A percentile compares a stretch with the other conserved stretches of the same genome.
Conservation (phyloP, 1,284 basidiomycete species). For the Meripilus lineatus region DNA sequence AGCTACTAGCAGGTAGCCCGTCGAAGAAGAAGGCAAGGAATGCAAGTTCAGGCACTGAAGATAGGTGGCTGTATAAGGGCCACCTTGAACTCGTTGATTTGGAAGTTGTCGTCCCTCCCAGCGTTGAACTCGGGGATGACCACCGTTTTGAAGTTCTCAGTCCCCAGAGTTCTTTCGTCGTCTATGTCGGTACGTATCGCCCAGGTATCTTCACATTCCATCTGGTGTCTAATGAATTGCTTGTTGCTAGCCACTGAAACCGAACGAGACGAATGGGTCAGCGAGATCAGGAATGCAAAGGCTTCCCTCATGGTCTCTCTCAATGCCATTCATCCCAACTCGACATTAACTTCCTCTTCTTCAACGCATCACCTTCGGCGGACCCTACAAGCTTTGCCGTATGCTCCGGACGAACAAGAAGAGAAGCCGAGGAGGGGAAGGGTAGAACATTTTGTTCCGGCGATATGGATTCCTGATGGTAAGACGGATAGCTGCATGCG, state of each 20-base stretch:
- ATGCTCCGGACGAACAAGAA: slow-evolving; percentile 47
- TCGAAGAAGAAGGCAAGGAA: slow-evolving; percentile 36
- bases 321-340: slow-evolving; percentile 66
- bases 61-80: slow-evolving; percentile 68
- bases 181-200: slow-evolving; percentile 57
- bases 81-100: slow-evolving; percentile 67
- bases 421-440: slow-evolving; percentile 41
- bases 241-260: slow-evolving; percentile 43
- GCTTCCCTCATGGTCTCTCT: slow-evolving; percentile 61
- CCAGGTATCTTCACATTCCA: background rate
- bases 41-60: slow-evolving; percentile 41
- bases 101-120: slow-evolving; percentile 64
- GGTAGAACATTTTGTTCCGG: slow-evolving; percentile 86
- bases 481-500: slow-evolving; percentile 80
- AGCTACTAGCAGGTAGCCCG: slow-evolving; percentile 18
- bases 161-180: slow-evolving; percentile 72
- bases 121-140: slow-evolving; percentile 41
- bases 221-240: no score
- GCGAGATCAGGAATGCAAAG: slow-evolving; percentile 69
- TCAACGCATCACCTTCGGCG: slow-evolving; percentile 71
- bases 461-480: slow-evolving; percentile 89
- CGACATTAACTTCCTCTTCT: slow-evolving; percentile 72
- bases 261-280: slow-evolving; percentile 68
- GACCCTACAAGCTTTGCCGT: slow-evolving; percentile 68
- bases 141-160: slow-evolving; percentile 68